Percentiles rank a stretch among this genome's conserved stretches.
phyloP scores from a whole-genome alignment of 805 yeast genomes.

The Metschnikowia aberdeeniae region DNA sequence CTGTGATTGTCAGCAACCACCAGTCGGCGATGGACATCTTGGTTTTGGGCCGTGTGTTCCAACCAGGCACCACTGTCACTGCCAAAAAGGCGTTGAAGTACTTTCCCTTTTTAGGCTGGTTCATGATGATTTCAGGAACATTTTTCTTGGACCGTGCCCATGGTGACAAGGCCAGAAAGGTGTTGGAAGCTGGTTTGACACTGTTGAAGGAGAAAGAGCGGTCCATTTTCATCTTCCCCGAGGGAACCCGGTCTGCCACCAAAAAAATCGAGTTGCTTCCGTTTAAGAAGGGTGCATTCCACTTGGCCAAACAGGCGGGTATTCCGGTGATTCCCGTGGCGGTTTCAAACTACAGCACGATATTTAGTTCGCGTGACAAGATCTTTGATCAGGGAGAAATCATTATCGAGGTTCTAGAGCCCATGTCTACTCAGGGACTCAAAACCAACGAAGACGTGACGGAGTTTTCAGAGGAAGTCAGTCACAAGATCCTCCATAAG shows the following conservation, averaged over 20 bases:
- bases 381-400: slow-evolving; percentile 78
- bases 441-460: slow-evolving; percentile 65
- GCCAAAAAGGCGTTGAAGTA: slow-evolving; percentile 82
- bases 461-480: slow-evolving; percentile 51
- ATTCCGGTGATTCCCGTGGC: slow-evolving; percentile 88
- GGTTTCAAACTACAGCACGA: slow-evolving; percentile 76
- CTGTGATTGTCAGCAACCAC: slow-evolving; percentile 80
- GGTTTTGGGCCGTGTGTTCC: slow-evolving; percentile 78
- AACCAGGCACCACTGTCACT: slow-evolving; percentile 85
- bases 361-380: slow-evolving; percentile 57
- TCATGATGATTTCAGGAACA: slow-evolving; percentile 87
- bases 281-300: slow-evolving; percentile 97
- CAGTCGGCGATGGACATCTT: slow-evolving; percentile 86
- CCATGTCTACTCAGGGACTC: slow-evolving; percentile 67
- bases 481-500: slow-evolving; percentile 51
- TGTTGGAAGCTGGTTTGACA: slow-evolving; percentile 66
- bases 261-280: slow-evolving; percentile 68
- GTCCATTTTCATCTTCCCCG: slow-evolving; percentile 89
- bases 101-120: slow-evolving; percentile 94
- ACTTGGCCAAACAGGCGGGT: slow-evolving; percentile 87
- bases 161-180: slow-evolving; percentile 68
- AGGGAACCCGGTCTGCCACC: slow-evolving; percentile 89
- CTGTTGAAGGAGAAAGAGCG: slow-evolving; percentile 60
- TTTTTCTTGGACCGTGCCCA: slow-evolving; percentile 83
- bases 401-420: slow-evolving; percentile 73